Evolutionary conservation across 2,329 filamentous ascomycete genomes (phyloP), one percentile per base, ranked within the genome.

Genomic region (Apiospora sp.): DNA sequence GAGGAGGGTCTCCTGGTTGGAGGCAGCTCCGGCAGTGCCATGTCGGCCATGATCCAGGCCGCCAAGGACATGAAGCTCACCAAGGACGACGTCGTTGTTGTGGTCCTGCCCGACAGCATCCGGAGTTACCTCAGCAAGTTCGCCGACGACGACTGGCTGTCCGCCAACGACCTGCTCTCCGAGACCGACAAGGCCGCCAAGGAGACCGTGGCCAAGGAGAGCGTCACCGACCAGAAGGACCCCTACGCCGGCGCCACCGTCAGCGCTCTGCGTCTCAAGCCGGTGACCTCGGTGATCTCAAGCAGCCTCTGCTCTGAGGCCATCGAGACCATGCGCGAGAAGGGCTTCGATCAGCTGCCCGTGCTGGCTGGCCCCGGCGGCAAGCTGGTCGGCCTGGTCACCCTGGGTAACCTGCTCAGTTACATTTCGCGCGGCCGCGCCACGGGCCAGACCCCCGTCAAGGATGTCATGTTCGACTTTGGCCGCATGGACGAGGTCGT

Each of bases 81-180:
- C 75, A 93, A 95, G 81, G 93, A 93, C 72, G 95, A 99, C 80
- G 91, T 95, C 1, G 91, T 98, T 0, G 96, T 99, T 41, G 95
- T 98, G 41, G 86, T 99, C 71, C 87, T 98, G 24, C 97, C 96
- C 0, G 96, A 99, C 83, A 98, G 95, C 85, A 98, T 99, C 81
- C 90, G 96, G 80, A 98, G 94, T 84, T 99, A 99, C 83, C 91
- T 99, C 37, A 96, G 93, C 86, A 99, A 99, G 89, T 99, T 99
- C 81, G 95, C 95, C 76, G 96, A 99, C 81, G 97, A 99, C 81
- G 96, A 98, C 86, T 99, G 96, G 97, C 92, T 99, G 72, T 95
- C 95, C 16, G 96, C 96, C 75, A 99, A 99, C 84, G 93, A 96
- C 81, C 93, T 99, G 34, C 89, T 98, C 37, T 90, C 94, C n/a